These are phyloP conservation scores for Orbilia oligospora DNA, from an alignment of 2,329 filamentous ascomycete species.

Conservation along the genomic window DNA sequence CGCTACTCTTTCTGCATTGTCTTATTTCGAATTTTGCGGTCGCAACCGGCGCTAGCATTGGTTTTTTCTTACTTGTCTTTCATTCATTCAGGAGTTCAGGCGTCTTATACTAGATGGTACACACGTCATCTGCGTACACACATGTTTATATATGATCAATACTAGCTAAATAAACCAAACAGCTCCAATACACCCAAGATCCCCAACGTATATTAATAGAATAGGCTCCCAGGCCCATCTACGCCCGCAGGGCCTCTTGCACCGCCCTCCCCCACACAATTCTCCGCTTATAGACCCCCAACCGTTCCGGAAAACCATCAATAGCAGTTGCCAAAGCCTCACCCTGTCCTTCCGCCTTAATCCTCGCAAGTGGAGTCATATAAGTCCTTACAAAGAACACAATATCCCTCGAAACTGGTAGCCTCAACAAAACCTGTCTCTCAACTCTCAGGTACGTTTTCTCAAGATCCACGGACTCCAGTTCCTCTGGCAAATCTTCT, in stretches of 20 bases:
- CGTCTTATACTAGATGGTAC: background rate
- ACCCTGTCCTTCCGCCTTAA: conserved; percentile 71
- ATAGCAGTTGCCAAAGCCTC: conserved; percentile 70
- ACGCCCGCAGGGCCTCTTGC: conserved; percentile 69
- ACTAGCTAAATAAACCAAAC: background rate
- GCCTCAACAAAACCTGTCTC: conserved; percentile 71
- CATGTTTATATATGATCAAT: background rate
- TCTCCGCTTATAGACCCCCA: conserved; percentile 72
- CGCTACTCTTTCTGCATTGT: too few relatives aligned
- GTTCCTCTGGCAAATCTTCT: conserved; percentile 64
- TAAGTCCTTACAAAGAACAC: conserved; percentile 74
- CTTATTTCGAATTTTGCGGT: background rate
- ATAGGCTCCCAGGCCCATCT: background rate
- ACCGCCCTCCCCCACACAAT: conserved; percentile 70
- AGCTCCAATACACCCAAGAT: background rate
- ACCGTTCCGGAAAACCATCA: conserved; percentile 72
- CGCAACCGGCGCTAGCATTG: background rate
- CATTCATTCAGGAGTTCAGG: background rate
- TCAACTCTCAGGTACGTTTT: conserved; percentile 69
- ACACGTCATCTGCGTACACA: background rate
- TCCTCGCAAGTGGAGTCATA: conserved; percentile 69
- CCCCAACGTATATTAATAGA: too few relatives aligned
- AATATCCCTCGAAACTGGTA: conserved; percentile 70
- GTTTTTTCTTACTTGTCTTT: background rate
- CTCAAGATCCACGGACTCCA: conserved; percentile 59